Evolutionary conservation across 2,329 filamentous ascomycete genomes (phyloP).

Genomic region (Curvularia hawaiiensis): DNA sequence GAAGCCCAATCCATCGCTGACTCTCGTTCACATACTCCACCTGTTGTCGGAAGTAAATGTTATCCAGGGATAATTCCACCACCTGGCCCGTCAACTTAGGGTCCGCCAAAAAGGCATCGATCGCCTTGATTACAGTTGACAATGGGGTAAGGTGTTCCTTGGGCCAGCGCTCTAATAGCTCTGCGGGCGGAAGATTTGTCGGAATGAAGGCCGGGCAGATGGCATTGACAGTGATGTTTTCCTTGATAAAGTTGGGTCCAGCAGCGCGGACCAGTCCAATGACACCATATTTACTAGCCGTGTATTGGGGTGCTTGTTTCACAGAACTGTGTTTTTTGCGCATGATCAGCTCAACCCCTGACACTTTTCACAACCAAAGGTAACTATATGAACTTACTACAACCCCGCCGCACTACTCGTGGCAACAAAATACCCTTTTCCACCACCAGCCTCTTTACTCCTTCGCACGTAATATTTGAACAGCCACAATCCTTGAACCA

Average conservation of each 20-base stretch:
- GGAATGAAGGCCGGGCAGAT: slow-evolving; percentile 49
- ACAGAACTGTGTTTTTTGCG: slow-evolving; percentile 17
- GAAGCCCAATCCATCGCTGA: slow-evolving; percentile 45
- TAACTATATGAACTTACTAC: slow-evolving; percentile 37
- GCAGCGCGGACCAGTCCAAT: slow-evolving; percentile 48
- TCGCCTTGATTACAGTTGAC: slow-evolving; percentile 48
- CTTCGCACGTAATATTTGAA: slow-evolving; percentile 51
- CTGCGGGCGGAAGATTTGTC: slow-evolving; percentile 48
- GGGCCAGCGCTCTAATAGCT: slow-evolving; percentile 44
- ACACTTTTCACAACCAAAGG: neutral
- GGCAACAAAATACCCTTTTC: slow-evolving; percentile 47
- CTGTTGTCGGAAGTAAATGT: slow-evolving; percentile 49
- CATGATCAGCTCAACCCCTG: neutral
- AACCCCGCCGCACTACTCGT: slow-evolving; percentile 48
- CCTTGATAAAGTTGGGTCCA: slow-evolving; percentile 41
- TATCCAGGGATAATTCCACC: slow-evolving; percentile 50
- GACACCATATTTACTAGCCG: slow-evolving; percentile 51
- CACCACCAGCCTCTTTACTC: slow-evolving; percentile 44
- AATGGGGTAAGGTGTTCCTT: slow-evolving; percentile 50
- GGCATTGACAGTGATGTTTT: slow-evolving; percentile 49
- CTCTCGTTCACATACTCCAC: slow-evolving; percentile 49
- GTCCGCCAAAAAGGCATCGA: slow-evolving; percentile 45
- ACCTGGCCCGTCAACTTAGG: slow-evolving; percentile 46
- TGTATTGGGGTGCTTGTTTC: slow-evolving; percentile 49
- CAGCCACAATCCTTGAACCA: slow-evolving; percentile 51